Conservation (phyloP, 139 green algal species). For the Zygnema circumcarinatum region DNA sequence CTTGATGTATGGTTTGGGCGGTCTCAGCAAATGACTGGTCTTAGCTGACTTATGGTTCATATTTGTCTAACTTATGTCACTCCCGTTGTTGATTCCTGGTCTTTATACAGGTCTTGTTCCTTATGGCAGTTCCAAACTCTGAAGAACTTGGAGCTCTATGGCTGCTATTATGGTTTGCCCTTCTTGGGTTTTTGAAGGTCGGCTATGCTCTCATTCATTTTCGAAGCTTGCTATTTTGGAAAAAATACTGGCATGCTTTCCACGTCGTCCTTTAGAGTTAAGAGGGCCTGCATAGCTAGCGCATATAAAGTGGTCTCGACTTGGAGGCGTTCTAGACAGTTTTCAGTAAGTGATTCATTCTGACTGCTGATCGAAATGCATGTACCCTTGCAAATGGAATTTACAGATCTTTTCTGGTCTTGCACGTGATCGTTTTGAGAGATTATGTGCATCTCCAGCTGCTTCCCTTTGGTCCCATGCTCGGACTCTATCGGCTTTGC, state of each 20-base stretch:
- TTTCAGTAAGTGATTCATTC: too few species aligned
- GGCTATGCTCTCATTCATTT: not conserved
- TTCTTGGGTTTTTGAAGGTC: slow-evolving; percentile 36
- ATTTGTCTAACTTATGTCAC: not conserved
- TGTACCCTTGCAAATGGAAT: not conserved
- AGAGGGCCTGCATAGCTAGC: too few species aligned
- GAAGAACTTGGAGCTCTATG: not conserved
- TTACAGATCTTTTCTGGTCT: slow-evolving; percentile 35
- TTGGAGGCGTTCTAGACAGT: too few species aligned
- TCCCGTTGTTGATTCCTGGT: too few species aligned
- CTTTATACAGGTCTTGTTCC: slow-evolving; percentile 25
- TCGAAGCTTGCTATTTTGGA: too few species aligned
- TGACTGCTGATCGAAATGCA: too few species aligned
- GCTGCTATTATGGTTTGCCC: slow-evolving; percentile 9
- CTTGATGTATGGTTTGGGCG: too few species aligned
- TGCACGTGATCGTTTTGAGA: slow-evolving; percentile 24
- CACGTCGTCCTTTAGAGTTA: too few species aligned
- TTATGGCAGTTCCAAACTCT: slow-evolving; percentile 4
- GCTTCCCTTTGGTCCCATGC: not conserved
- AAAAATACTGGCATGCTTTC: too few species aligned
- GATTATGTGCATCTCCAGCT: not conserved
- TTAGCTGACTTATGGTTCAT: too few species aligned
- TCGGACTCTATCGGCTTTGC: slow-evolving; percentile 27
- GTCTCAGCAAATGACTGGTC: too few species aligned
- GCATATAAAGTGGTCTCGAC: too few species aligned